Evolutionary conservation across 805 yeast genomes (phyloP).

Genomic region (Saccharomycopsis malanga): DNA sequence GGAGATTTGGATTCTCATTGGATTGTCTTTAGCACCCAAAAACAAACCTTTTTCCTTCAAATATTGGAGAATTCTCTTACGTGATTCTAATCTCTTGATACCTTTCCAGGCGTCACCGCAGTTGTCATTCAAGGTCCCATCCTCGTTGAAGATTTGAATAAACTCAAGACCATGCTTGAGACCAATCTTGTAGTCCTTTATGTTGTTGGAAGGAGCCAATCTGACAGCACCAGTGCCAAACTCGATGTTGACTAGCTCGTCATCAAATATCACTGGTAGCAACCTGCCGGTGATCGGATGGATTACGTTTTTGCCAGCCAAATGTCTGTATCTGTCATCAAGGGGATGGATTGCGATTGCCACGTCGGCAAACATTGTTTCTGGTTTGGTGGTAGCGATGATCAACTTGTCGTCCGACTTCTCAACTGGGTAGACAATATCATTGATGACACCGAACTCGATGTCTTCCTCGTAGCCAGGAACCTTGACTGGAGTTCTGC

Average conservation of each 20-base stretch:
- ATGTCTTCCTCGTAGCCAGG: constrained; percentile 87
- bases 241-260: constrained; percentile 96
- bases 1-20: constrained; percentile 91
- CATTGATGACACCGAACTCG: constrained; percentile 93
- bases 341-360: constrained; percentile 97
- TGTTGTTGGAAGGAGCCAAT: constrained; percentile 97
- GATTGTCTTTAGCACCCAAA: constrained; percentile 83
- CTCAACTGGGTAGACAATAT: constrained; percentile 85
- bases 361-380: constrained; percentile 95
- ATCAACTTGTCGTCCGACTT: constrained; percentile 59
- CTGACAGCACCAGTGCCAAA: constrained; percentile 99
- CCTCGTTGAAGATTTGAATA: constrained; percentile 84
- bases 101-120: constrained; percentile 87
- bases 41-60: constrained; percentile 66
- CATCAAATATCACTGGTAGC: constrained; percentile 81
- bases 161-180: constrained; percentile 85
- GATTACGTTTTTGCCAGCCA: constrained; percentile 81
- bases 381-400: constrained; percentile 98
- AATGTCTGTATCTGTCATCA: constrained; percentile 83
- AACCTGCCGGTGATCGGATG: constrained; percentile 85
- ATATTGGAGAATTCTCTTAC: constrained; percentile 70
- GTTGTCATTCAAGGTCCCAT: constrained; percentile 81
- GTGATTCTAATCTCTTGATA: constrained; percentile 88
- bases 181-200: constrained; percentile 93
- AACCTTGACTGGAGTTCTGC: constrained; percentile 69